Percentiles rank a stretch among this genome's conserved stretches.
These are phyloP conservation scores for Pisolithus thermaeus DNA, from an alignment of 1,284 basidiomycete species.

Conservation along the genomic window DNA sequence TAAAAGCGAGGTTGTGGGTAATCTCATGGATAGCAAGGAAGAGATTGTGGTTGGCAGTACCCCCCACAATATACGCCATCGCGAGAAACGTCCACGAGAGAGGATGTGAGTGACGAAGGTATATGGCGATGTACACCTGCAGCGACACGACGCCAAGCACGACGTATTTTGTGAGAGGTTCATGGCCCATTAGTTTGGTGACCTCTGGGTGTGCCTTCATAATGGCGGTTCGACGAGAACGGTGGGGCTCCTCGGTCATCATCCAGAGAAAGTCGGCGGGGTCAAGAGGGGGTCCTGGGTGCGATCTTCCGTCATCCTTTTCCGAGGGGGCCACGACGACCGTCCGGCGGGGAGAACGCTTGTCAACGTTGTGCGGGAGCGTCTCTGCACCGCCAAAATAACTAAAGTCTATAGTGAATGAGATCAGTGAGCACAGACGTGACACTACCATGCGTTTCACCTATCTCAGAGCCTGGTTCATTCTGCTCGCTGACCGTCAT, in stretches of 20 bases:
- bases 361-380: slow-evolving; percentile 41
- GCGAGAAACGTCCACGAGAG: slow-evolving; percentile 71
- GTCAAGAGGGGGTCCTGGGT: slow-evolving; percentile 56
- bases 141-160: slow-evolving; percentile 74
- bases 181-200: slow-evolving; percentile 92
- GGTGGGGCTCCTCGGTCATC: slow-evolving; percentile 96
- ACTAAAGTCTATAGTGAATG: slow-evolving; percentile 52
- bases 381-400: slow-evolving; percentile 78
- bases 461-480: slow-evolving; percentile 6
- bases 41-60: slow-evolving; percentile 94
- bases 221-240: slow-evolving; percentile 81
- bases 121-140: slow-evolving; percentile 66
- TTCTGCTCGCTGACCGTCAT: background rate
- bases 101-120: slow-evolving; percentile 62
- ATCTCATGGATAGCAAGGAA: slow-evolving; percentile 99
- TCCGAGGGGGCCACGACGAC: slow-evolving; percentile 36
- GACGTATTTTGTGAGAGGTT: slow-evolving; percentile 85
- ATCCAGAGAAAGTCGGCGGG: slow-evolving; percentile 88
- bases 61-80: slow-evolving; percentile 83
- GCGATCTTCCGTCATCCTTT: slow-evolving; percentile 36
- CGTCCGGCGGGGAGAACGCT: slow-evolving; percentile 54
- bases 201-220: slow-evolving; percentile 95
- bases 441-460: slow-evolving; percentile 14
- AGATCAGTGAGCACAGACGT: background rate
- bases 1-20: slow-evolving; percentile 95